Conservation (phyloP, 2,329 filamentous ascomycete species). For the Gliomastix tumulicola region DNA sequence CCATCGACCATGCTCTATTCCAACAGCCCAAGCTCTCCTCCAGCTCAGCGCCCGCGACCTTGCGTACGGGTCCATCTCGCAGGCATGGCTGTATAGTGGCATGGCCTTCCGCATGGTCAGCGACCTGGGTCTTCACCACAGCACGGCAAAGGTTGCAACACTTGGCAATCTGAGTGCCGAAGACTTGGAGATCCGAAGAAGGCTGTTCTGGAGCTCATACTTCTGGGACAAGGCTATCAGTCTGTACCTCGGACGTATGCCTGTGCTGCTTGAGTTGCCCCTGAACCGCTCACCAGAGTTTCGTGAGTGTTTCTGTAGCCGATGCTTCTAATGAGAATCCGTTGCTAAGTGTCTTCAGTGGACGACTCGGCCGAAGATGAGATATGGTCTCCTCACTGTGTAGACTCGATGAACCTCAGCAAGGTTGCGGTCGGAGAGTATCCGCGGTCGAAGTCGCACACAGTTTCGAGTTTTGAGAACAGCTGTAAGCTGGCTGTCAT, state of each 20-base stretch:
- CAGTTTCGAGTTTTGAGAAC: slow-evolving; percentile 3
- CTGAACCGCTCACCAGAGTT: too few species aligned
- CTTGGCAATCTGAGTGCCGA: slow-evolving; percentile 8
- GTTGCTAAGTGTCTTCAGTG: slow-evolving; percentile 6
- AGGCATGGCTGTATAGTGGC: slow-evolving; percentile 20
- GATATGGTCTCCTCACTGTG: slow-evolving; percentile 8
- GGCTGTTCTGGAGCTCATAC: slow-evolving; percentile 17
- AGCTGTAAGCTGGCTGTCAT: slow-evolving; percentile 14
- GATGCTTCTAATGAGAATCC: too few species aligned
- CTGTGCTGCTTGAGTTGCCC: slow-evolving; percentile 6
- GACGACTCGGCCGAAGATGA: slow-evolving; percentile 11
- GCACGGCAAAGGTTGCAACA: not conserved
- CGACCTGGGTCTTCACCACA: slow-evolving; percentile 9
- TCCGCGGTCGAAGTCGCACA: slow-evolving; percentile 5
- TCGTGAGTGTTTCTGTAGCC: too few species aligned
- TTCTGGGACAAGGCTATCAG: slow-evolving; percentile 20
- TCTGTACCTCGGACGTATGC: slow-evolving; percentile 15
- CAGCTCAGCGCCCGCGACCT: slow-evolving; percentile 18
- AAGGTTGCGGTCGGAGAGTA: slow-evolving; percentile 7
- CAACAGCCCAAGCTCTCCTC: slow-evolving; percentile 17
- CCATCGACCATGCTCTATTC: slow-evolving; percentile 16
- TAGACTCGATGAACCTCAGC: slow-evolving; percentile 4
- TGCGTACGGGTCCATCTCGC: slow-evolving; percentile 17
- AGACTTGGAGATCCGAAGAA: slow-evolving; percentile 14
- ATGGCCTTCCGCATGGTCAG: slow-evolving; percentile 20